Base-by-base conservation (phyloP, 805 yeast species). In the Cyberlindnera maclurae region DNA sequence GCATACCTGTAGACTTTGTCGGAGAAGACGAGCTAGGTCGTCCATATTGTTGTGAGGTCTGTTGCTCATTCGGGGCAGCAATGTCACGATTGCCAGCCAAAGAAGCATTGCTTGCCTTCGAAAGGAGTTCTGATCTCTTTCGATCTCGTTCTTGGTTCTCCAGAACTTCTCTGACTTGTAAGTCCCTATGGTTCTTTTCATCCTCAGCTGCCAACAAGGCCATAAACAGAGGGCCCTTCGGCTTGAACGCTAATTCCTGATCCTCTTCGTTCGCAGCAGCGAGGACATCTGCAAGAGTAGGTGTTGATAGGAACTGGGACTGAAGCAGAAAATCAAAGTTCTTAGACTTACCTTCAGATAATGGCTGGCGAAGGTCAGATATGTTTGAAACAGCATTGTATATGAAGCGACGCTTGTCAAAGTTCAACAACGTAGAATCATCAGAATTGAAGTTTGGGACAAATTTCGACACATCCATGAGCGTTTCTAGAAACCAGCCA, bases 401-500 rank as follows among this genome's bases (percentile, higher is more conserved):
- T 4, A 75, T 73, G 58, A 77, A 82, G 37, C 90, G 69, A 43
- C 82, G 71, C 62, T 90, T 90, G 59, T 87, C 95, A 60, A 89
- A 90, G 54, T 90, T 89, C 50, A 89, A 76, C 44, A 82, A 63
- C 26, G 70, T 66, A 2, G 81, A 70, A 51, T 79, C 75, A 42
- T 72, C 78, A 29, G 76, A 70, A 37, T 81, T 74, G 76, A 78
- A 83, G 51, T 82, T 84, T 15, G 96, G 95, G 37, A 87, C 79
- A 52, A 73, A 79, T 45, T 82, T 78, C 1, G 81, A 77, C 43
- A 80, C 75, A 52, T 85, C 95, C 39, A 88, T 56, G 45, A 90
- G 63, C 44, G 94, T 77, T 50, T 83, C 90, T 17, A 82, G 66
- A 36, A 87, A 67, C 97, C 97, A 90, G 10, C 97, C 97, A 42